Base-by-base conservation (phyloP, 768 basidiomycete genomes). In the Trametes gibbosa region DNA sequence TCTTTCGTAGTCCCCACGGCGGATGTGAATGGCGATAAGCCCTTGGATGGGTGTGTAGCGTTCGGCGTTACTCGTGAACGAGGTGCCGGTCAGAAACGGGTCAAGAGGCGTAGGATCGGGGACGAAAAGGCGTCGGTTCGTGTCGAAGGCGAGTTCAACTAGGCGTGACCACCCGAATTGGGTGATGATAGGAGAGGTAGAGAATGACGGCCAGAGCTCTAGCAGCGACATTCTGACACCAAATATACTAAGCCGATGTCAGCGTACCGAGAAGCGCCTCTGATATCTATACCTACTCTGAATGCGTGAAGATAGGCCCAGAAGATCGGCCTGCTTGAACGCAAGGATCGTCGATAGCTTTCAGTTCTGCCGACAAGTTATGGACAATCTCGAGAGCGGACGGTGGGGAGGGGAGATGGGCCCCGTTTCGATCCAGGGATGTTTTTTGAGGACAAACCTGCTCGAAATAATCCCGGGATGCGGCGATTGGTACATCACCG, bases 151-250 rank as follows among this genome's bases (percentile, higher is more conserved):
- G 24, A 71, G 66, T 34, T 73, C 72, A 17, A 84, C 81, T 48
- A 82, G 74, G 0, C 79, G 75, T 0, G 83, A 82, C 83, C 82
- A 85, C 0, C 70, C 59, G 62, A 83, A 85, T 10, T 74, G 61
- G 1, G 63, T 65, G 25, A 84, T 70, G 35, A 84, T 76, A 19
- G 84, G 82, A 0, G 83, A 83, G 3, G 70, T 59, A 5, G 66
- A 63, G 24, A 85, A 73, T 3, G 70, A 50, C 0, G 77, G 76
- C 59, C 80, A 78, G 1, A 83, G 23, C 9, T 63, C 57, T 7
- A 59, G 53, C 27, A 68, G 52, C 23, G 62, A 53, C 4, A 19
- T 32, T 3, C 25, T 48, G 8, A 35, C 29, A 4, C 64, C 65
- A 43, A 68, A 68, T 35, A 64, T 54, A 39, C 66, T 67, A 37